Evolutionary conservation across 805 yeast genomes (phyloP), one percentile per base, ranked within the genome.

Genomic region (Yarrowia divulgata): DNA sequence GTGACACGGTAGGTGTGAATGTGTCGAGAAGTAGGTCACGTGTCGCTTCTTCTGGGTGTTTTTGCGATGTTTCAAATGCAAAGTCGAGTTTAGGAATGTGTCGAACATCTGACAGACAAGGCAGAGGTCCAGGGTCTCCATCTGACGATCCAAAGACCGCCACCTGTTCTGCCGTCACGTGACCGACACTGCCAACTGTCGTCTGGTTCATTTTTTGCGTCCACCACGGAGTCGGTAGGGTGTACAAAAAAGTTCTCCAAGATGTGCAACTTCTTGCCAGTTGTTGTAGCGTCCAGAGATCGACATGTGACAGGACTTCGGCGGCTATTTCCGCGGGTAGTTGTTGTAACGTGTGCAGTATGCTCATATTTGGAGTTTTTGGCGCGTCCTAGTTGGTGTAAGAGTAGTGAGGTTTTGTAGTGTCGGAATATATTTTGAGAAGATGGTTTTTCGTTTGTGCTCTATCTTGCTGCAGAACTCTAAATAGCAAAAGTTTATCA

Each of bases 381-480:
- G 34, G 3, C 43, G 13, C 1, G 18, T 40, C 2, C 9, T 40
- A 5, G 7, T 8, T 9, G 10, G 35, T 46, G 18, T n/a, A n/a
- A n/a, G n/a, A n/a, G n/a, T n/a, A n/a, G n/a, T 50, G 23, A 14
- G 18, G 5, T 50, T 50, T n/a, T 34, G 13, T 18, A 8, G 23
- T 1, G 42, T 32, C 7, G 37, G 39, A 10, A 29, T 23, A 13
- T 32, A 49, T 49, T 32, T 49, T 49, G 35, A 23, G 39, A 39
- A 19, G 18, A 14, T 37, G 23, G 45, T 2, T 23, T 23, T 23
- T 23, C 3, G 29, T 23, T n/a, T 8, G 14, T 37, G 60, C 60
- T 54, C 60, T 54, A 54, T 54, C 60, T 37, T 54, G 60, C 60
- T 54, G 60, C 60, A 39, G 45, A 54, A 54, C 60, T 54, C 45